Evolutionary conservation across 345 rosid genomes (phyloP), one percentile per base, ranked within the genome.

Genomic region (Cardamine resedifolia): DNA sequence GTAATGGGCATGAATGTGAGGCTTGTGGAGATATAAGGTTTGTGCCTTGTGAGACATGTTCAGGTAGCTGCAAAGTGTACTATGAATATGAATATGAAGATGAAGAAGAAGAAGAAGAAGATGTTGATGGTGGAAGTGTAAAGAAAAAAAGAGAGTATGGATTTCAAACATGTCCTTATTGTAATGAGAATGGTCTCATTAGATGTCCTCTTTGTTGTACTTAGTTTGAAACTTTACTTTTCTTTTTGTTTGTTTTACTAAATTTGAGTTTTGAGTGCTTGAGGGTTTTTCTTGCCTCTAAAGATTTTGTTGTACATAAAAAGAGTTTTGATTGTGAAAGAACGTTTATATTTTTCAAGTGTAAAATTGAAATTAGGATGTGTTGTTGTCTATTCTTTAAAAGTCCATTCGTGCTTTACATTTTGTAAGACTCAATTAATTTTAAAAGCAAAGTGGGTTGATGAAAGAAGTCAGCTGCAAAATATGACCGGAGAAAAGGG

Each of bases 11-110:
- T 5, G 83, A 81, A 36, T 95, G 99, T 27, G 88, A 88, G 71
- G 97, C 85, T 44, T 95, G 99, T 76, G 97, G 97, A 23, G 97
- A 91, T 73, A 10, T 95, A 15, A 80, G 99, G 81, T 95, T 95
- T 79, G 82, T 95, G 74, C 99, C 96, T 0, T 95, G 99, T 79
- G 90, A 90, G 68, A 88, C 91, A 10, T 95, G 99, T 74, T 87
- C 85, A 6, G 97, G 99, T 31, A 95, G 99, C 71, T 88, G 99
- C 60, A 95, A 95, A 78, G 79, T 91, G 45, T 91, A 83, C 70
- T 73, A 77, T n/a, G 91, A 86, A 62, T 58, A 28, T 0, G 83
- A 81, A 6, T 79, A 79, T 0, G 82, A 81, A 12, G 81, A 81
- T 0, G 80, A 73, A 1, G 68, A 73, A 0, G 83, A 64, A 0